A percentile compares a stretch with the other conserved stretches of the same genome.
These are phyloP conservation scores for Leucaena leucocephala DNA, from an alignment of 306 rosid species.

Conservation along the genomic window DNA sequence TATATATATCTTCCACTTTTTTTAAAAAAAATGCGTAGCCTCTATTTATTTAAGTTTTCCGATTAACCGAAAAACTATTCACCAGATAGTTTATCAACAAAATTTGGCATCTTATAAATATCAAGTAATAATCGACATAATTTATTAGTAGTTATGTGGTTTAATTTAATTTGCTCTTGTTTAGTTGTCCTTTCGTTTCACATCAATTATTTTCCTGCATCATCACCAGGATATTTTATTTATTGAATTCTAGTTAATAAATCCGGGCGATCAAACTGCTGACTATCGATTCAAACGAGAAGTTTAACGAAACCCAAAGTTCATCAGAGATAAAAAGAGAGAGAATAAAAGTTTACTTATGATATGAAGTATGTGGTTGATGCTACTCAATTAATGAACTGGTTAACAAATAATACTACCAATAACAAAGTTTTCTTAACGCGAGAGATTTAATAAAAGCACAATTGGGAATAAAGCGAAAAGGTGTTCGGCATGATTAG, in stretches of 20 bases:
- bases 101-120: too few relatives aligned
- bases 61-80: not conserved
- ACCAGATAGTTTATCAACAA: not conserved
- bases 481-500: constrained; percentile 31
- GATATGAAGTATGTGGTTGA: not conserved
- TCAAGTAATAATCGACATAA: not conserved
- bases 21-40: not conserved
- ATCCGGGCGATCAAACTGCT: not conserved
- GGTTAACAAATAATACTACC: not conserved
- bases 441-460: constrained; percentile 21
- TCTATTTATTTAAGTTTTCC: not conserved
- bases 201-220: not conserved
- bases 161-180: not conserved
- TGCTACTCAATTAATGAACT: not conserved
- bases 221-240: not conserved
- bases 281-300: not conserved
- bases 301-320: not conserved
- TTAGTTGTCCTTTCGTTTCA: not conserved
- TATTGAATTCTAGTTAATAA: not conserved
- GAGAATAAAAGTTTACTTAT: not conserved
- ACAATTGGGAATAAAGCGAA: constrained; percentile 43
- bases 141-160: too few relatives aligned
- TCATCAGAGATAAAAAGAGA: not conserved
- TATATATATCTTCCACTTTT: not conserved
- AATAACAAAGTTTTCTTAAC: constrained; percentile 23